Evolutionary conservation across 1,139 yeast genomes (phyloP), one percentile per base, ranked within the genome.

Genomic region (Hansenula lynferdii): DNA sequence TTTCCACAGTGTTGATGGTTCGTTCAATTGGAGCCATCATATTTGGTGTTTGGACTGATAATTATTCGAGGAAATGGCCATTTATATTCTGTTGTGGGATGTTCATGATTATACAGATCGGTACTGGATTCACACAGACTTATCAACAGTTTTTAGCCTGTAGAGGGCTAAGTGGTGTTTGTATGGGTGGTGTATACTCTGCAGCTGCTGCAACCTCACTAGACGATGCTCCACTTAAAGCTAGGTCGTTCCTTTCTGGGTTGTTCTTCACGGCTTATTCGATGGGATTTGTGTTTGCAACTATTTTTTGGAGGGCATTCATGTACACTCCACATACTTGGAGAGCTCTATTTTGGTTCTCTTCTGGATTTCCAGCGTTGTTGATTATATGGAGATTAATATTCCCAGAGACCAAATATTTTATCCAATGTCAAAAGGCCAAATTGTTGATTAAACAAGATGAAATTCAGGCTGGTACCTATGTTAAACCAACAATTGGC

Each of bases 1-100:
- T 76, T 30, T 73, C 80, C 9, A 62, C 77, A 39, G 82, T 76
- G 22, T 59, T 77, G 36, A 77, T 77, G 80, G 67, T 77, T 39
- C 62, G 84, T 48, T 72, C 80, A 4, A 71, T 73, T 6, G 83
- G 84, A 36, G 80, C 83, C 1, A 54, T 75, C 14, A 67, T 75
- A 15, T 76, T 76, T 53, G 84, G 84, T n/a, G 45, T 65, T 35
- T 53, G 66, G 42, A 64, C 76, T 26, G 83, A 77, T 56, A 60
- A 62, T 41, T 72, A 65, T 44, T 80, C 81, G 12, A 63, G 81
- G 52, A 76, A 75, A 53, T 73, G 70, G 68, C 77, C 81, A 1
- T 72, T 63, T 41, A 69, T 75, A 32, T 53, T 59, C 15, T 30
- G 73, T 6, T 29, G 74, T 48, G 68, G 69, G 6, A 54, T 70